Evolutionary conservation across 192 early-diverging fungal genomes (phyloP).

Genomic region (Chytriomyces hyalinus): DNA sequence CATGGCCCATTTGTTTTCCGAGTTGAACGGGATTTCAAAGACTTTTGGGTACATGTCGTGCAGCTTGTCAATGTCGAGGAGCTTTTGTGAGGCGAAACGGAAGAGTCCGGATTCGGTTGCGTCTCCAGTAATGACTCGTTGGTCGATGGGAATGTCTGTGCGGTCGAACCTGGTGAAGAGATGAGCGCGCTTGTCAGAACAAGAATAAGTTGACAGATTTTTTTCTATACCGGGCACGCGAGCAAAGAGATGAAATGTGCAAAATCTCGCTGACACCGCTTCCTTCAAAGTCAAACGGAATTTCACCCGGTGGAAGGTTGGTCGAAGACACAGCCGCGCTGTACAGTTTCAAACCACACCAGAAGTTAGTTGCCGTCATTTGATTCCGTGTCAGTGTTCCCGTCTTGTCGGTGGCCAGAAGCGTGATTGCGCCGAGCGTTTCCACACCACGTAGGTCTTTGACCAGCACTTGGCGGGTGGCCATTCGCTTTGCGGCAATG

Average conservation of each 20-base stretch:
- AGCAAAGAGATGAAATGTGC: constrained; percentile 80
- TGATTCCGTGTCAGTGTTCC: constrained; percentile 96
- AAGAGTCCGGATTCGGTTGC: constrained; percentile 93
- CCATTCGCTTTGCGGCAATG: constrained; percentile 96
- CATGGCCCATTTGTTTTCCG: constrained; percentile 90
- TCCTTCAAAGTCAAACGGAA: constrained; percentile 46
- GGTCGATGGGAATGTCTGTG: constrained; percentile 80
- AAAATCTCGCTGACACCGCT: constrained; percentile 79
- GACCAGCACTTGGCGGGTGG: constrained; percentile 84
- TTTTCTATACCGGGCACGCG: constrained; percentile 63
- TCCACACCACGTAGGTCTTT: constrained; percentile 97
- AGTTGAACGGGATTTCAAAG: constrained; percentile 96
- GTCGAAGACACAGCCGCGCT: constrained; percentile 34
- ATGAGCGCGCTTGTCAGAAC: not conserved
- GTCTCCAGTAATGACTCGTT: constrained; percentile 84
- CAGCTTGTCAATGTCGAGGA: constrained; percentile 74
- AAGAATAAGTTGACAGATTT: not conserved
- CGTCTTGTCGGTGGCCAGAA: constrained; percentile 97
- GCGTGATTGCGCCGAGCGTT: constrained; percentile 94
- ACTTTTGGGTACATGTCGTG: constrained; percentile 77
- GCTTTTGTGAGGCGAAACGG: constrained; percentile 76
- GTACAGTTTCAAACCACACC: constrained; percentile 77
- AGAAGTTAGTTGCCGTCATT: constrained; percentile 94
- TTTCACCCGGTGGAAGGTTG: constrained; percentile 35
- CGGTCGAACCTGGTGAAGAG: constrained; percentile 70